Evolutionary conservation across 352 stramenopile species (phyloP), one percentile per base, ranked within the genome.

Genomic region (Pythium folliculosum): DNA sequence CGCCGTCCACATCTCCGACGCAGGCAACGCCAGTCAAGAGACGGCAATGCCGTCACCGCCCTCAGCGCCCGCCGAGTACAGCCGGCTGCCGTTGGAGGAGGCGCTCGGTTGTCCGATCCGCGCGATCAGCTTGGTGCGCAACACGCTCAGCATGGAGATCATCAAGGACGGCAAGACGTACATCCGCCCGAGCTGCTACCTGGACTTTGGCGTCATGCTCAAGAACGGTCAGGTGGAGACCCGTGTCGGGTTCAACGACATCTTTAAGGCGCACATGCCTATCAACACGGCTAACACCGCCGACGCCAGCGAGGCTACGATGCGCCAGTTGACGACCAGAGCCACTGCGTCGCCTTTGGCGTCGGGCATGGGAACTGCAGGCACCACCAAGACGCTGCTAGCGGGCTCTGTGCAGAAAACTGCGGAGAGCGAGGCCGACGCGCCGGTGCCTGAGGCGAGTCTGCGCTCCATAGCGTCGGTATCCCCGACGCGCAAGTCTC

Each of bases 141-240:
- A 73, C 32, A 53, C 53, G 4, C 65, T 78, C 22, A 66, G 32
- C 21, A 71, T 78, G 69, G 69, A 78, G 65, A 64, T 76, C 43
- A 57, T 72, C 6, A 60, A 65, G 17, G 43, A 70, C 23, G 69
- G 62, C 19, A 55, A 69, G 21, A 52, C 51, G n/a, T 76, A 71
- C 54, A 68, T 79, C 14, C 69, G 69, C 3, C 72, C 65, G 38
- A 75, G 65, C 40, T 77, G 64, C 54, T 79, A 79, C 59, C 49
- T 79, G 45, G 72, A 79, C 48, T 77, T 68, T 23, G 72, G 72
- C 1, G 58, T 78, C 47, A 76, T 78, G 68, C 63, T 76, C 52
- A 73, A 78, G 47, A 65, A 73, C 38, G 60, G 58, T n/a, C 38
- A 65, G 10, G n/a, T 58, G 16, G 47, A 59, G 32, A 52, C 48